A percentile compares a stretch with the other conserved stretches of the same genome.
Conservation (phyloP, 371 early-diverging fungal species). For the Synchytrium microbalum region DNA sequence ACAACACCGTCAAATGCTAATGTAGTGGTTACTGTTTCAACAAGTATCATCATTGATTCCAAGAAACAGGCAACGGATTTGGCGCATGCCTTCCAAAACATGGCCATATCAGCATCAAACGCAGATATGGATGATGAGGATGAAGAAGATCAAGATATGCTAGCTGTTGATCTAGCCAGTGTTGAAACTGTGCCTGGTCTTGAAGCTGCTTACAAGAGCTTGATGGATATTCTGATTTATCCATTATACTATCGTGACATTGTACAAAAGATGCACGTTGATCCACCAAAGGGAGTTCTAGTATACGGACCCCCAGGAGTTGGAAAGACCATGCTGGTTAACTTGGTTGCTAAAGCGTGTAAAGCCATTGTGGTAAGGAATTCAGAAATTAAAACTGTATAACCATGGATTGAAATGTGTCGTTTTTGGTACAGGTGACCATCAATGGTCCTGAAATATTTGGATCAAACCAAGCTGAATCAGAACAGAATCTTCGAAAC, state of each 20-base stretch:
- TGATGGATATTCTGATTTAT: constrained; percentile 70
- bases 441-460: constrained; percentile 87
- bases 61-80: not conserved
- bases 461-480: constrained; percentile 89
- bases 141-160: not conserved
- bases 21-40: not conserved
- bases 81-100: not conserved
- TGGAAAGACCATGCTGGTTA: constrained; percentile 84
- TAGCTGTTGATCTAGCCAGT: not conserved
- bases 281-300: constrained; percentile 82
- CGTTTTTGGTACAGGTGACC: constrained; percentile 20
- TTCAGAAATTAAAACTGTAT: not conserved
- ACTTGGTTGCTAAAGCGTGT: constrained; percentile 52
- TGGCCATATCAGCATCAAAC: not conserved
- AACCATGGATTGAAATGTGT: not conserved
- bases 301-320: constrained; percentile 95
- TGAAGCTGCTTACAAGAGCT: constrained; percentile 51
- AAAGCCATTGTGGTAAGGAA: constrained; percentile 48
- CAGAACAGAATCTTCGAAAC: constrained; percentile 76
- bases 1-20: not conserved
- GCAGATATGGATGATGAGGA: not conserved
- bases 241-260: constrained; percentile 63
- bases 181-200: constrained; percentile 39
- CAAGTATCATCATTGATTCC: not conserved
- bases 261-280: constrained; percentile 58